phyloP scores from a whole-genome alignment of 108 stramenopile species.

The Cyclotella kingstonii region DNA sequence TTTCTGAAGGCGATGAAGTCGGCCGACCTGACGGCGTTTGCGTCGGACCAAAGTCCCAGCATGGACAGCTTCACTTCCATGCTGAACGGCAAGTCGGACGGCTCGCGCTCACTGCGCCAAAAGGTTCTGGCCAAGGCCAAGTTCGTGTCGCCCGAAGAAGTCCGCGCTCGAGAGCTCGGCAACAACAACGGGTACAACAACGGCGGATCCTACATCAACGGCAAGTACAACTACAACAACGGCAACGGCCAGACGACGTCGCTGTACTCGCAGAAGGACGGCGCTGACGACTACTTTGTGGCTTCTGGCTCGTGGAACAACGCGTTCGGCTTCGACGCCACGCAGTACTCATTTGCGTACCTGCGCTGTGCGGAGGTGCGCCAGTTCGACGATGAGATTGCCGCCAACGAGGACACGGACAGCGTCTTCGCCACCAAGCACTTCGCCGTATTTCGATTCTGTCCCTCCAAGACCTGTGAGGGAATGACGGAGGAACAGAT shows the following conservation, averaged over 20 bases:
- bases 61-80: constrained; percentile 8
- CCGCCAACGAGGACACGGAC: constrained; percentile 39
- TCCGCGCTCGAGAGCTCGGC: constrained; percentile 8
- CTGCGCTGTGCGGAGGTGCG: constrained; percentile 61
- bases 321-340: constrained; percentile 54
- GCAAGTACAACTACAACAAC: constrained; percentile 23
- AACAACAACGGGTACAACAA: constrained; percentile 7
- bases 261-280: constrained; percentile 5
- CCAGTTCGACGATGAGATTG: constrained; percentile 44
- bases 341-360: constrained; percentile 75
- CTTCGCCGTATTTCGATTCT: constrained; percentile 82
- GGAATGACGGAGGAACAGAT: constrained; percentile 9
- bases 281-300: constrained; percentile 22
- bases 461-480: constrained; percentile 62
- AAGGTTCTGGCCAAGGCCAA: constrained; percentile 26
- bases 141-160: constrained; percentile 18
- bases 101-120: constrained; percentile 3
- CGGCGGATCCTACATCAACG: neutral
- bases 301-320: constrained; percentile 24
- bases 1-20: constrained; percentile 18
- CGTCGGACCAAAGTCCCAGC: constrained; percentile 10
- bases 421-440: constrained; percentile 62
- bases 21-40: neutral
- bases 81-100: constrained; percentile 16
- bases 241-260: neutral